phyloP scores from a whole-genome alignment of 495 filamentous ascomycete genomes.

The Penicillium ucsense region DNA sequence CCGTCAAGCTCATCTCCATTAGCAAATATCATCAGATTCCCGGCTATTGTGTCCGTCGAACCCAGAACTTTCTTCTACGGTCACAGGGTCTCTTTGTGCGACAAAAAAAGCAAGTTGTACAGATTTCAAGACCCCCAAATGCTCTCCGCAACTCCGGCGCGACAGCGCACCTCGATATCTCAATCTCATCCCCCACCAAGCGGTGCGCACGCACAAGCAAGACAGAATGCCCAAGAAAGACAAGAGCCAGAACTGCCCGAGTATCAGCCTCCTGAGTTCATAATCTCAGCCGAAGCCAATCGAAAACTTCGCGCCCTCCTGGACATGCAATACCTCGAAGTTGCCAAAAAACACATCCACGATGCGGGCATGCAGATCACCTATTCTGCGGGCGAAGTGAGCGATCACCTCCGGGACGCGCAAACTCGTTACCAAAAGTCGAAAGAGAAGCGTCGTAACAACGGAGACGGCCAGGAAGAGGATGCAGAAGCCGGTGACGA shows the following conservation, averaged over 20 bases:
- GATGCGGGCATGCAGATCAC: conserved; percentile 29
- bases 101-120: too few relatives aligned
- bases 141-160: conserved; percentile 14
- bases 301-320: conserved; percentile 24
- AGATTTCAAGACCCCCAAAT: neutral
- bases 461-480: conserved; percentile 4
- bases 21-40: too few relatives aligned
- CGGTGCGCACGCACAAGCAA: conserved; percentile 1
- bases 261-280: conserved; percentile 48
- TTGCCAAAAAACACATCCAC: conserved; percentile 26
- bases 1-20: neutral
- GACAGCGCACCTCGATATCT: conserved; percentile 7
- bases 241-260: conserved; percentile 37
- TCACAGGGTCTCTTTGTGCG: too few relatives aligned
- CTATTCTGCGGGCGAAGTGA: conserved; percentile 36
- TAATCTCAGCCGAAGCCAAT: conserved; percentile 31
- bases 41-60: too few relatives aligned
- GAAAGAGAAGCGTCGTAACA: conserved; percentile 11
- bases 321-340: conserved; percentile 17
- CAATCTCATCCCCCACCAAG: conserved; percentile 10
- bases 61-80: too few relatives aligned
- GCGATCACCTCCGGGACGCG: conserved; percentile 33
- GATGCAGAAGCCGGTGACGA: conserved; percentile 3
- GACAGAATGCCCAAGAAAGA: neutral
- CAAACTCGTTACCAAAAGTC: conserved; percentile 18